Conservation (phyloP, 176 grass and related monocot species). For the Elymus sibiricus region DNA sequence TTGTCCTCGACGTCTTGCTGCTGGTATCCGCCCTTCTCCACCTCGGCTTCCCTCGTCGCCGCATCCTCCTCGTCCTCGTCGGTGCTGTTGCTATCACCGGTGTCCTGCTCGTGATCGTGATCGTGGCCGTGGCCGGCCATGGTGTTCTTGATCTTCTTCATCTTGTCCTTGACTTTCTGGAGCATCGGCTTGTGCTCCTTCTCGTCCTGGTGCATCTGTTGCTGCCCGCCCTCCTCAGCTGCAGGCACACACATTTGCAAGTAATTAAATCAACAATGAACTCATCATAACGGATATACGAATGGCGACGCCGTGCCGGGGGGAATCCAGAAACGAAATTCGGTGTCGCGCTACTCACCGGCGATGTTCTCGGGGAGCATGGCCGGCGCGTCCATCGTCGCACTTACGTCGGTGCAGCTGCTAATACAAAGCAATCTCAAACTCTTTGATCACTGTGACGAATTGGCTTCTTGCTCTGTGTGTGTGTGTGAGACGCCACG, state of each 20-base stretch:
- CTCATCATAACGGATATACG: background rate
- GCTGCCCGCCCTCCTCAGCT: slow-evolving; percentile 34
- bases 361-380: slow-evolving; percentile 35
- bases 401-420: background rate
- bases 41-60: slow-evolving; percentile 23
- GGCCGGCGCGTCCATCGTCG: slow-evolving; percentile 40
- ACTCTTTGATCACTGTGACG: background rate
- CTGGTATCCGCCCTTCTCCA: slow-evolving; percentile 44
- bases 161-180: slow-evolving; percentile 81
- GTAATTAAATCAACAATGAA: background rate
- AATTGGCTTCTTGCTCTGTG: background rate
- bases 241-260: background rate
- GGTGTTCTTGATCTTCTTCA: slow-evolving; percentile 78
- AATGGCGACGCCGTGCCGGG: background rate
- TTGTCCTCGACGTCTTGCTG: slow-evolving; percentile 50
- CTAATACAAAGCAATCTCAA: background rate
- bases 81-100: background rate
- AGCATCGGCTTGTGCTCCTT: slow-evolving; percentile 57
- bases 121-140: slow-evolving; percentile 33
- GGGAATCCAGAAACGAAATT: background rate
- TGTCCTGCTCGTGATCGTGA: background rate
- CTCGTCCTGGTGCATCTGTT: slow-evolving; percentile 55
- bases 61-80: slow-evolving; percentile 14
- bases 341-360: background rate
- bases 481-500: background rate